Percentiles rank a stretch among this genome's conserved stretches.
These are phyloP conservation scores for Coemansia sp. DNA, from an alignment of 192 early-diverging fungal genomes.

Conservation along the genomic window DNA sequence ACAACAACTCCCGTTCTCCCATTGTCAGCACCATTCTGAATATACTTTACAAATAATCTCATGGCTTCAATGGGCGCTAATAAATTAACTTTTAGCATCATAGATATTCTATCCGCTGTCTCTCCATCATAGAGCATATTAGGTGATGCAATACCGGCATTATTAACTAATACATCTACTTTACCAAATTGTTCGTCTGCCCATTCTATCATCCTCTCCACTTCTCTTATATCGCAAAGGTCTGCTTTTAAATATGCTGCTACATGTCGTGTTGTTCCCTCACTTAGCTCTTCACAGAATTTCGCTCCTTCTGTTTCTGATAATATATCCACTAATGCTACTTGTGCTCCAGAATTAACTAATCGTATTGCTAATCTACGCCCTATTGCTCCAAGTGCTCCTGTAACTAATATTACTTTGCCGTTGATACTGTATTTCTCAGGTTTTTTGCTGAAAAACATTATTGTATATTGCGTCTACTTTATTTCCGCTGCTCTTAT, in stretches of 20 bases:
- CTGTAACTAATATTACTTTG: constrained; percentile 39
- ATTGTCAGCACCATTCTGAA: neutral
- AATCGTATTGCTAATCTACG: constrained; percentile 17
- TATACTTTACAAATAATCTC: constrained; percentile 31
- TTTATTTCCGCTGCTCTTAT: too few relatives aligned
- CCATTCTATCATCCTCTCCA: constrained; percentile 20
- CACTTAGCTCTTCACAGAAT: constrained; percentile 20
- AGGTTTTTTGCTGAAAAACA: neutral
- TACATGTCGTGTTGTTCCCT: neutral
- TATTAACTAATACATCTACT: constrained; percentile 39
- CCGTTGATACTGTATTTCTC: constrained; percentile 15
- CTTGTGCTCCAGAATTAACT: constrained; percentile 12
- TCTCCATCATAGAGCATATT: constrained; percentile 35
- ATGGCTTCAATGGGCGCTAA: constrained; percentile 39
- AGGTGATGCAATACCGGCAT: constrained; percentile 37
- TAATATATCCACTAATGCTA: constrained; percentile 35
- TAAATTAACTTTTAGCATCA: constrained; percentile 35
- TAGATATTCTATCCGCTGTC: constrained; percentile 18
- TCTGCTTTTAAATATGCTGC: constrained; percentile 25
- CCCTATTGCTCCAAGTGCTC: constrained; percentile 41
- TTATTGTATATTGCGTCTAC: neutral
- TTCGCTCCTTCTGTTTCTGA: neutral
- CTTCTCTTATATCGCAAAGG: constrained; percentile 13
- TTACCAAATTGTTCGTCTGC: constrained; percentile 21
- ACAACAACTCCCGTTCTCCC: constrained; percentile 21